A percentile compares a stretch with the other conserved stretches of the same genome.
phyloP scores from a whole-genome alignment of 2,329 filamentous ascomycete species.

The Nigrospora oryzae region DNA sequence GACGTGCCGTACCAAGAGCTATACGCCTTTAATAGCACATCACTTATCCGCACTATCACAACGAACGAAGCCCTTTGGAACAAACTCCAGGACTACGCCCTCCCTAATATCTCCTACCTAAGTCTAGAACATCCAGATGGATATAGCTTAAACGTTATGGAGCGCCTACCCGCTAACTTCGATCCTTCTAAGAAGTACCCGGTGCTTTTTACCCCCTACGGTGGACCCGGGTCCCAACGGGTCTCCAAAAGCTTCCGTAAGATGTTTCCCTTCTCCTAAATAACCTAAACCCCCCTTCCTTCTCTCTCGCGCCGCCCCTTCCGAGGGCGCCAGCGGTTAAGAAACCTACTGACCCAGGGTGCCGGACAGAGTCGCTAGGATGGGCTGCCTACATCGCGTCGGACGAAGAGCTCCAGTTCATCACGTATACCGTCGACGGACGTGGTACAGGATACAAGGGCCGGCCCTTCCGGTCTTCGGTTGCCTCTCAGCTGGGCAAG shows the following conservation, averaged over 20 bases:
- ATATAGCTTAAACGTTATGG: constrained; percentile 54
- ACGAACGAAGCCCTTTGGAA: constrained; percentile 49
- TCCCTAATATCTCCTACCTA: constrained; percentile 57
- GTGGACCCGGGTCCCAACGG: constrained; percentile 56
- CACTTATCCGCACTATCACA: constrained; percentile 48
- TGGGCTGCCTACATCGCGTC: constrained; percentile 59
- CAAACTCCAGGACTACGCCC: constrained; percentile 48
- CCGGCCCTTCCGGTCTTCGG: constrained; percentile 50
- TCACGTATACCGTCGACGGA: constrained; percentile 61
- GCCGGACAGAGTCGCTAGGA: constrained; percentile 28
- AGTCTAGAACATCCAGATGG: constrained; percentile 55
- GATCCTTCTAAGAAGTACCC: constrained; percentile 56
- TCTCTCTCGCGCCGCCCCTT: no score
- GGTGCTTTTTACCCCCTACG: constrained; percentile 59
- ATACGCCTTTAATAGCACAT: constrained; percentile 44
- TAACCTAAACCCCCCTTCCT: no score
- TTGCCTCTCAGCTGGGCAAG: constrained; percentile 50
- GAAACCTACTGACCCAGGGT: no score
- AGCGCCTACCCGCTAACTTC: constrained; percentile 57
- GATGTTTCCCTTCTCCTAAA: no score
- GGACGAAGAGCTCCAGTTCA: constrained; percentile 59
- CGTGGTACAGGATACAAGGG: constrained; percentile 59
- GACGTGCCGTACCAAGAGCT: constrained; percentile 63
- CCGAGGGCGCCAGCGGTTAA: no score
- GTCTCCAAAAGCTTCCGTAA: constrained; percentile 44